Evolutionary conservation across 768 basidiomycete species (phyloP), one percentile per base, ranked within the genome.

Genomic region (Phallus indusiatus): DNA sequence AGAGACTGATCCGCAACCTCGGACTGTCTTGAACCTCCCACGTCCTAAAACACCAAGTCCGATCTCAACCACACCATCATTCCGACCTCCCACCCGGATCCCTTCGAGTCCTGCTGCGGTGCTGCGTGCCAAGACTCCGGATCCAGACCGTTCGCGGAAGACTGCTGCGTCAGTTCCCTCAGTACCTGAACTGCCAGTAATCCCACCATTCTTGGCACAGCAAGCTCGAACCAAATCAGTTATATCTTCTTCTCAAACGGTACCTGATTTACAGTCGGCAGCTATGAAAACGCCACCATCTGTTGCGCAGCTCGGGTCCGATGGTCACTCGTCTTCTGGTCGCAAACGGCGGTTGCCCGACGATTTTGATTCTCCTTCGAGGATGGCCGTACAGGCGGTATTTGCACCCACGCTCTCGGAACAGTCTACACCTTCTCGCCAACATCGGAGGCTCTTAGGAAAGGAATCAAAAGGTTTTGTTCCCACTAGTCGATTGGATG

Each of bases 291-390:
- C 53, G 21, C 59, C 60, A 17, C 56, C 22, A 17, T 54, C 55
- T 46, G 47, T 34, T 18, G 53, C 50, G 20, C 47, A 47, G 1
- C 36, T 47, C 12, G 56, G 42, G 12, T 35, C 54, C 53, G 56
- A 42, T 42, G 42, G 22, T 21, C 53, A n/a, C 59, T 53, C 10
- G 59, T 66, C 70, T 14, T 65, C 66, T 28, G 83, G 86, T 33
- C 84, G 82, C 73, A 90, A 90, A 67, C 79, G 88, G 11, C 80
- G 81, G 21, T 84, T 82, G 24, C 88, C 89, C 1, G 88, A 90
- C 57, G 88, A 90, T 64, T 86, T 86, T 62, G 86, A 88, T 53
- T 73, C 76, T 62, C 66, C 78, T 69, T 76, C 78, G 7, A 60
- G 64, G 55, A 70, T 85, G 24, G 84, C 86, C 22, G 78, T 80